Percentiles rank a stretch among this genome's conserved stretches.
Evolutionary conservation across 176 grass and related monocot species (phyloP).

Genomic region (Eleusine indica): DNA sequence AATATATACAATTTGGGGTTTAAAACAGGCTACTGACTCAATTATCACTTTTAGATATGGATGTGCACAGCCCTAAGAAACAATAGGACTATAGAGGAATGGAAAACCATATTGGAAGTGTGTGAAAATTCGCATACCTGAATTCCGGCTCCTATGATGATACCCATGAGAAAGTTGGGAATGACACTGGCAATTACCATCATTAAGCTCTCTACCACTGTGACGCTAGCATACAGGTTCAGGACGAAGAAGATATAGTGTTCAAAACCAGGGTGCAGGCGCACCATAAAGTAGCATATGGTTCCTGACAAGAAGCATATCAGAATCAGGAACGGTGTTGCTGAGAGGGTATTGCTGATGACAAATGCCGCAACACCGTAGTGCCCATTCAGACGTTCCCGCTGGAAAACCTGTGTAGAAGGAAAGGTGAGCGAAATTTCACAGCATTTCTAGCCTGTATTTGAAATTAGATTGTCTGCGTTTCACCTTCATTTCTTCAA

Average conservation of each 20-base stretch:
- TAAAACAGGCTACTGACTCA: too few species aligned
- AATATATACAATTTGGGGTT: too few species aligned
- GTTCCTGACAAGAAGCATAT: conserved; percentile 90
- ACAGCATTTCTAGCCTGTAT: neutral
- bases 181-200: conserved; percentile 99
- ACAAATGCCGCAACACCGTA: conserved; percentile 90
- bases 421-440: conserved; percentile 19
- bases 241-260: conserved; percentile 92
- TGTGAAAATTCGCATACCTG: conserved; percentile 56
- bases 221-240: conserved; percentile 87
- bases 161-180: conserved; percentile 99
- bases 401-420: conserved; percentile 83
- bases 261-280: conserved; percentile 75
- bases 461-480: conserved; percentile 7
- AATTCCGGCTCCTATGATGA: conserved; percentile 98
- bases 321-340: conserved; percentile 84
- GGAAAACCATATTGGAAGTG: neutral
- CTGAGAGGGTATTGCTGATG: conserved; percentile 89
- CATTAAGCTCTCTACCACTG: conserved; percentile 97
- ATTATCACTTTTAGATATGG: neutral
- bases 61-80: neutral
- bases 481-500: conserved; percentile 99
- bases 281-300: conserved; percentile 95
- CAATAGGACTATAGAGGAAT: neutral
- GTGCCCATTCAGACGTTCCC: conserved; percentile 93